Base-by-base conservation (phyloP, 2,329 filamentous ascomycete species). In the Fusarium heterosporum region DNA sequence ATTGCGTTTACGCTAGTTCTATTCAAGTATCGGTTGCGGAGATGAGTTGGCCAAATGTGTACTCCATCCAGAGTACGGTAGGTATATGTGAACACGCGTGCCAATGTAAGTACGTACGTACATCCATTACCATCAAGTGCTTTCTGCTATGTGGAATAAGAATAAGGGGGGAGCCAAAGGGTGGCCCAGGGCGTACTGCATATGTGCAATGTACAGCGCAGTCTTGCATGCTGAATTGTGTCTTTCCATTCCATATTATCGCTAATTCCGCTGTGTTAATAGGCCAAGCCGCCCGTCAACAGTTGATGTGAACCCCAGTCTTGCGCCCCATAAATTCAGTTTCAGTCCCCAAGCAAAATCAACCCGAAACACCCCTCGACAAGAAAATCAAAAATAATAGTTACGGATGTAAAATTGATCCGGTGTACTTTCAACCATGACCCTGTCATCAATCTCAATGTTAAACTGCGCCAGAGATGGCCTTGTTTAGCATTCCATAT, bases 211-310 rank as follows among this genome's bases (percentile, higher is more conserved):
- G 16, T 36, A 36, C 34, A 38, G 17, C 16, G 41, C 36, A 55
- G n/a, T 26, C 16, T 11, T 52, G 47, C 26, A 53, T 40, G 42
- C 30, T 25, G 30, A 43, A 19, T 25, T 48, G 43, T 53, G 40
- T 60, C 41, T 58, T 55, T 57, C 49, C 49, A 52, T 57, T 53
- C 62, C 43, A 55, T 54, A 70, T 66, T 68, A 62, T 72, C 70
- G 70, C 70, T 72, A 72, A 71, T 71, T 62, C 59, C 64, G 70
- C 68, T 72, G 39, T 47, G 55, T 58, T 57, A 45, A 72, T 68
- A 67, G 68, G 66, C 38, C 50, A 55, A 36, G 16, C n/a, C 34
- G 34, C 34, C 56, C 28, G 36, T 36, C 34, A 36, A 36, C n/a
- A 16, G 34, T 40, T 50, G 36, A 29, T 55, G 40, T 51, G 38